A percentile compares a stretch with the other conserved stretches of the same genome.
phyloP scores from a whole-genome alignment of 768 basidiomycete species.

The Russula lepida region DNA sequence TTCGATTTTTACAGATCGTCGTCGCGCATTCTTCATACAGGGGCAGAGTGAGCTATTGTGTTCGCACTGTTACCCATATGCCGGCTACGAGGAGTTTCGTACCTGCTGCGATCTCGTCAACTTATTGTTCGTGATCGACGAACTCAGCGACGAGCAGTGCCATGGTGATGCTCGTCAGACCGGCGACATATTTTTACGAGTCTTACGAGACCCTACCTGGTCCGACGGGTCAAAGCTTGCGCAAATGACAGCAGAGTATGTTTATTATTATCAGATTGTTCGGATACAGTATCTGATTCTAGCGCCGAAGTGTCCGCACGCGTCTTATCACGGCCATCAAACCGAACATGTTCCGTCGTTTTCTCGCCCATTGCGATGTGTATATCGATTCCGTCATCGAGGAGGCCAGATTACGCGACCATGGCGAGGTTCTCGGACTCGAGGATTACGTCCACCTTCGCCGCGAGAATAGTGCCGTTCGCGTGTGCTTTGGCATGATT shows the following conservation, averaged over 20 bases:
- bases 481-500: constrained; percentile 53
- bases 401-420: constrained; percentile 56
- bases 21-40: constrained; percentile 55
- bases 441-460: constrained; percentile 49
- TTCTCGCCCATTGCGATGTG: constrained; percentile 42
- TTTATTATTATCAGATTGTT: constrained; percentile 1
- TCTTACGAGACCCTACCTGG: constrained; percentile 44
- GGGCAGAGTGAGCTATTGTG: constrained; percentile 54
- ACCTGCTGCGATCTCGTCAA: constrained; percentile 60
- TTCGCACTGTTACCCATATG: constrained; percentile 53
- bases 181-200: constrained; percentile 44
- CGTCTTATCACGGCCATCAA: constrained; percentile 38
- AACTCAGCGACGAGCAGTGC: constrained; percentile 59
- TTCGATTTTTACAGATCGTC: constrained; percentile 48
- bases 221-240: constrained; percentile 50
- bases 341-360: constrained; percentile 41
- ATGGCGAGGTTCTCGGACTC: constrained; percentile 44
- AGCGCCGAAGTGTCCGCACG: constrained; percentile 39
- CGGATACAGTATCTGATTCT: not conserved
- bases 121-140: constrained; percentile 58
- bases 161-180: constrained; percentile 46
- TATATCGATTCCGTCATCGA: constrained; percentile 52
- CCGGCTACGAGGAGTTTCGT: constrained; percentile 47
- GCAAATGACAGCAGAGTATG: constrained; percentile 55
- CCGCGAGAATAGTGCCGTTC: constrained; percentile 61